A percentile compares a stretch with the other conserved stretches of the same genome.
Evolutionary conservation across 1,284 basidiomycete species (phyloP).

Genomic region (Rhodotorula sp.): DNA sequence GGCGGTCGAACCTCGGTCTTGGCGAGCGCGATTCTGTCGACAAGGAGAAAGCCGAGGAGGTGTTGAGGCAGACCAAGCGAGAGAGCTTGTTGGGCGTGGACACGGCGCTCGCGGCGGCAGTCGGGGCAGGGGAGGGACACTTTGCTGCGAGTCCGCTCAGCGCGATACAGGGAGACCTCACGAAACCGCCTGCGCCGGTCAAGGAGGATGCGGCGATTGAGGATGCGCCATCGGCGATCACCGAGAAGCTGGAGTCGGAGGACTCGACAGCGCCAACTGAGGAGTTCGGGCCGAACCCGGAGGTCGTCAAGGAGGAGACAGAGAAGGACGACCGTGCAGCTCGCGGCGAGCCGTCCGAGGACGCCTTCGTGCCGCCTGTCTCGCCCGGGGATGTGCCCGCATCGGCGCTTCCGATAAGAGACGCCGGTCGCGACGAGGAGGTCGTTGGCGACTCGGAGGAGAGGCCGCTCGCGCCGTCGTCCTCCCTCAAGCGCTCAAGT

Average conservation of each 20-base stretch:
- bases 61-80: constrained; percentile 1
- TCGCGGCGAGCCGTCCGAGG: neutral
- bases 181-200: neutral
- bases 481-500: constrained; percentile 16
- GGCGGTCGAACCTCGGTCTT: constrained; percentile 19
- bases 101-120: neutral
- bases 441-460: neutral
- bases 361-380: neutral
- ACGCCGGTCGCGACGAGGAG: neutral
- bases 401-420: neutral
- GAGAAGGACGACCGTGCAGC: neutral
- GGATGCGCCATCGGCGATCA: neutral
- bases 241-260: neutral
- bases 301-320: neutral
- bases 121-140: neutral
- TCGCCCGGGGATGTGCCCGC: neutral
- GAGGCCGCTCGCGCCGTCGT: constrained; percentile 2
- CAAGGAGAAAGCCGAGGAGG: neutral
- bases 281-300: neutral
- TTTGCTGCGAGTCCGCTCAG: constrained; percentile 21
- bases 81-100: constrained; percentile 4
- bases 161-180: constrained; percentile 7
- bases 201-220: no score
- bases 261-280: neutral
- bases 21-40: constrained; percentile 15